Conservation (phyloP, 73 alveolate genomes). For the Loxodes magnus region DNA sequence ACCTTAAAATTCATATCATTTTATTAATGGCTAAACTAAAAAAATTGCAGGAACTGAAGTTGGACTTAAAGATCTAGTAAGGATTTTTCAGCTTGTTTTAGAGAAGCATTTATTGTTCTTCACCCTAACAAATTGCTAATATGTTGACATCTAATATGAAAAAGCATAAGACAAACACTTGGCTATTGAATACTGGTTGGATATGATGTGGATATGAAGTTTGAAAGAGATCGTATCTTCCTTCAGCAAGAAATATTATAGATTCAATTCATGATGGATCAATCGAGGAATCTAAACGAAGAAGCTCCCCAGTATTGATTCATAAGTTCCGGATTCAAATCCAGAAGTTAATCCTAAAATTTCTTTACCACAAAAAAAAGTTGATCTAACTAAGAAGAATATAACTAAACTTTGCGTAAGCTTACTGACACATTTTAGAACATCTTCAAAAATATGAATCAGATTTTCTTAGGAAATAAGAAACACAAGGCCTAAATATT, state of each 20-base stretch:
- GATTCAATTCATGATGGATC: slow-evolving; percentile 87
- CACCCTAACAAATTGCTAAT: slow-evolving; percentile 85
- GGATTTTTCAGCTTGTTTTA: slow-evolving; percentile 96
- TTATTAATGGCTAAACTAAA: slow-evolving; percentile 93
- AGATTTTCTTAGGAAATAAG: slow-evolving; percentile 23
- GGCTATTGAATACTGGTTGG: slow-evolving; percentile 97
- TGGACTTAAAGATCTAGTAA: slow-evolving; percentile 82
- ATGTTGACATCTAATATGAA: slow-evolving; percentile 83
- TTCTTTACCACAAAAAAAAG: slow-evolving; percentile 29
- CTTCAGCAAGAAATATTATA: slow-evolving; percentile 72
- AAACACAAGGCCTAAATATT: slow-evolving; percentile 27
- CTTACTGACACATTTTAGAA: slow-evolving; percentile 9
- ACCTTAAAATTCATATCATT: slow-evolving; percentile 86
- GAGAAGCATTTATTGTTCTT: slow-evolving; percentile 88
- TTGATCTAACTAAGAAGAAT: slow-evolving; percentile 4
- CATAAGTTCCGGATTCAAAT: slow-evolving; percentile 59
- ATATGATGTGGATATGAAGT: slow-evolving; percentile 85
- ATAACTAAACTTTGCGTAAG: neutral
- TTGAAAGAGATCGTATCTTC: slow-evolving; percentile 79
- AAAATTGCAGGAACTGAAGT: slow-evolving; percentile 93
- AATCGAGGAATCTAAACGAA: slow-evolving; percentile 43
- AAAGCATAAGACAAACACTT: slow-evolving; percentile 63
- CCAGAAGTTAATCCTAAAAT: slow-evolving; percentile 64
- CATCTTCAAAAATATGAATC: slow-evolving; percentile 31
- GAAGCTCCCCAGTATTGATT: slow-evolving; percentile 44